A percentile compares a stretch with the other conserved stretches of the same genome.
Evolutionary conservation across 2,329 filamentous ascomycete species (phyloP).

Genomic region (Claviceps digitariae): DNA sequence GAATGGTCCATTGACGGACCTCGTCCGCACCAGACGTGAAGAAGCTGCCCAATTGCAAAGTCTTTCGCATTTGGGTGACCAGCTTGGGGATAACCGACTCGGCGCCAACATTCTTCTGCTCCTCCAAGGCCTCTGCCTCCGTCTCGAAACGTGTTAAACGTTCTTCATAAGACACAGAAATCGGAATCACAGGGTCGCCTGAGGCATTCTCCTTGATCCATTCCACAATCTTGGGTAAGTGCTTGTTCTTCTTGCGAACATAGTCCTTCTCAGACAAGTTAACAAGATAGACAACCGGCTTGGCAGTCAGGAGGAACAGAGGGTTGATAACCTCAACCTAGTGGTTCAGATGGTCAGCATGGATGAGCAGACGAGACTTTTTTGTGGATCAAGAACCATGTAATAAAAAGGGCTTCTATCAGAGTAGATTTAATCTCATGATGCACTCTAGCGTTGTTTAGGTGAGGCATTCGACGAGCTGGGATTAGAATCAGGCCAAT

Average conservation of each 20-base stretch:
- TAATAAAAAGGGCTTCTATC: conserved; percentile 28
- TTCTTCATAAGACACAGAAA: conserved; percentile 89
- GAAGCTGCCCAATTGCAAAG: conserved; percentile 81
- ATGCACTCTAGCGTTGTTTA: conserved; percentile 60
- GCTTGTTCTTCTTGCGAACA: conserved; percentile 98
- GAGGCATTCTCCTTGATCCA: conserved; percentile 88
- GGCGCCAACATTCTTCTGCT: conserved; percentile 77
- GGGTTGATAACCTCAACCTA: conserved; percentile 97
- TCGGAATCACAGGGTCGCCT: conserved; percentile 82
- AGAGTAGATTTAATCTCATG: conserved; percentile 77
- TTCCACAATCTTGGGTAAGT: conserved; percentile 81
- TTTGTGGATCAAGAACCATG: conserved; percentile 4
- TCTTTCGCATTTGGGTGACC: conserved; percentile 84
- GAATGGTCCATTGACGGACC: conserved; percentile 96
- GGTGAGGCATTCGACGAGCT: conserved; percentile 95
- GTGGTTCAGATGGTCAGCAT: conserved; percentile 25
- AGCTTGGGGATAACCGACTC: conserved; percentile 88
- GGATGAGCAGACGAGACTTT: conserved; percentile 1
- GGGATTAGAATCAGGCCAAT: conserved; percentile 89
- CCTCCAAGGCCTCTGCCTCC: conserved; percentile 64
- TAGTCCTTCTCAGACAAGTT: conserved; percentile 97
- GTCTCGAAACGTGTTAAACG: conserved; percentile 69
- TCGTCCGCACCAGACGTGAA: conserved; percentile 95
- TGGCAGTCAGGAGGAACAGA: conserved; percentile 85
- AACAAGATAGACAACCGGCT: conserved; percentile 93